These are phyloP conservation scores for Exserohilum rostratum DNA, from an alignment of 2,329 filamentous ascomycete genomes.

Conservation along the genomic window DNA sequence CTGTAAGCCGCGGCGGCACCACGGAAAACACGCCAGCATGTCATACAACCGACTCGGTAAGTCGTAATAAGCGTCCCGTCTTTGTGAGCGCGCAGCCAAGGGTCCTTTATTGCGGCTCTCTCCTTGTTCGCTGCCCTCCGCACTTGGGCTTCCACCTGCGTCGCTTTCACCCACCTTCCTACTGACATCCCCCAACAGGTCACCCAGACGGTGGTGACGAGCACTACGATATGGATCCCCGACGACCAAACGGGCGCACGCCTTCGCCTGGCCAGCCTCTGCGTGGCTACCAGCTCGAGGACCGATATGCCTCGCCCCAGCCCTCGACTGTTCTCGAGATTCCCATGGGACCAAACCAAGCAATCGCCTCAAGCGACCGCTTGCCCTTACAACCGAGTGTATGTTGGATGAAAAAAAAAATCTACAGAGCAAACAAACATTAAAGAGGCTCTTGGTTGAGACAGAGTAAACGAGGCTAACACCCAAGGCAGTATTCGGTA, in stretches of 20 bases:
- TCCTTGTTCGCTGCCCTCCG: background rate
- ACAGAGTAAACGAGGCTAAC: background rate
- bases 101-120: background rate
- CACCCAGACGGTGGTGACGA: conserved; percentile 25
- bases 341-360: conserved; percentile 65
- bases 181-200: conserved; percentile 27
- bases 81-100: too few relatives aligned
- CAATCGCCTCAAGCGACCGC: conserved; percentile 71
- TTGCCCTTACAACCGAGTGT: conserved; percentile 85
- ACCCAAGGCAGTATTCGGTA: conserved; percentile 66
- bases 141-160: background rate
- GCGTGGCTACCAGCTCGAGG: conserved; percentile 81
- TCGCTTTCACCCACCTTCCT: background rate
- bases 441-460: conserved; percentile 1
- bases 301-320: conserved; percentile 67
- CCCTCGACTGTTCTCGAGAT: conserved; percentile 65
- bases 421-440: background rate
- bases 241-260: conserved; percentile 57
- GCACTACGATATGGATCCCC: conserved; percentile 58
- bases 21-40: conserved; percentile 28
- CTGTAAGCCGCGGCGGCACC: conserved; percentile 28
- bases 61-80: conserved; percentile 15
- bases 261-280: conserved; percentile 79
- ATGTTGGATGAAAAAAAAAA: conserved; percentile 49
- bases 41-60: conserved; percentile 48